Base-by-base conservation (phyloP, 768 basidiomycete genomes). In the Russula sp. region DNA sequence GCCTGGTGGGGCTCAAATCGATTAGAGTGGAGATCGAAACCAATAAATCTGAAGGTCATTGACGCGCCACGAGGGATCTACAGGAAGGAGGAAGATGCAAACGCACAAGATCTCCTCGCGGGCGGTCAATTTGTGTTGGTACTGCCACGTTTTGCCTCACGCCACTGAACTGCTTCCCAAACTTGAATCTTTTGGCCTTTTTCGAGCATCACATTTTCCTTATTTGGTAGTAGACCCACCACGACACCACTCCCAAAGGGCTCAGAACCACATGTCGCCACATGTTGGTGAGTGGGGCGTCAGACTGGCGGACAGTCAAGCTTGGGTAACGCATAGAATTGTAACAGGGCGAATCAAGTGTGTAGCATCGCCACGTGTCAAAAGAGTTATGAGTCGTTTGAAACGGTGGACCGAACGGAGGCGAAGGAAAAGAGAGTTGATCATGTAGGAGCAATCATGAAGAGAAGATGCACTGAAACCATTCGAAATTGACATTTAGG, bases 11-110 rank as follows among this genome's bases (percentile, higher is more conserved):
- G 34, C 41, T 13, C 7, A 18, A 7, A 57, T 49, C 45, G 61
- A 63, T 59, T 59, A 59, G 57, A 63, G 57, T 63, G 61, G 61
- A 49, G 61, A 63, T 63, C 57, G 32, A 48, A 57, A 53, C 25
- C 57, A 59, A 63, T 58, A 58, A 59, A 63, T 63, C 61, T 63
- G 45, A 29, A 29, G 25, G 25, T 25, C 36, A 38, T 58, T 52
- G 56, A 50, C 47, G 35, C 32, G 42, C 38, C 54, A 56, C 20
- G 60, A 53, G 39, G 25, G 62, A 63, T 63, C 62, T 63, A 59
- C 62, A 59, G 47, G 39, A 39, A 50, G n/a, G 42, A 45, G 25
- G 25, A 29, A 29, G 25, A 29, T 29, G 3, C 25, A 59, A 54
- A 20, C 11, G 25, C 25, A 38, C 36, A 41, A 41, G 59, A 58